Conservation (phyloP, 768 basidiomycete genomes). For the Leccinum sublutescens region DNA sequence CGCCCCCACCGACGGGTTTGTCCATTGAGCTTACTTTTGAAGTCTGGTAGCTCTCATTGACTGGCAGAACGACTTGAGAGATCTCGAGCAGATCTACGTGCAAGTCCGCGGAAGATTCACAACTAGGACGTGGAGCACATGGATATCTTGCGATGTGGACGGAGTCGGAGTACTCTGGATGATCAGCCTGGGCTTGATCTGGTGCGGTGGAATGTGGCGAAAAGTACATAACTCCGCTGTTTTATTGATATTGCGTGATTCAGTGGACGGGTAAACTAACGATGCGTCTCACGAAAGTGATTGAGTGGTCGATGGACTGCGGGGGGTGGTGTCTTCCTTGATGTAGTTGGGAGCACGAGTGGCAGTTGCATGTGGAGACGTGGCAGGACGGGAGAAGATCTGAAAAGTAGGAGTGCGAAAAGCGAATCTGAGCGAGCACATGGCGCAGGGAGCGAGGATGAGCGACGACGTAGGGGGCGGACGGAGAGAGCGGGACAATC, state of each 20-base stretch:
- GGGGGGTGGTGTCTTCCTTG: neutral
- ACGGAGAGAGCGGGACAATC: slow-evolving; percentile 11
- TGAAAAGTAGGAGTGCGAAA: slow-evolving; percentile 9
- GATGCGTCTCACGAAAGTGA: slow-evolving; percentile 4
- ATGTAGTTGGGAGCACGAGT: slow-evolving; percentile 1
- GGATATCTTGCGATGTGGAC: slow-evolving; percentile 32
- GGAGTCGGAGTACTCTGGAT: slow-evolving; percentile 29
- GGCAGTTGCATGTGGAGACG: slow-evolving; percentile 16
- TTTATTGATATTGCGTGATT: slow-evolving; percentile 17
- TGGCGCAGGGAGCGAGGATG: slow-evolving; percentile 24
- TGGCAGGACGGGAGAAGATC: slow-evolving; percentile 28
- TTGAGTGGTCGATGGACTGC: slow-evolving; percentile 4
- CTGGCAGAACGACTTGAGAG: slow-evolving; percentile 18
- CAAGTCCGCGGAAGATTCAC: slow-evolving; percentile 35
- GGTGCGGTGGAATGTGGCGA: slow-evolving; percentile 22
- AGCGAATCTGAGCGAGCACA: slow-evolving; percentile 32
- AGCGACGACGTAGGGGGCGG: slow-evolving; percentile 6
- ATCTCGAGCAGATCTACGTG: slow-evolving; percentile 27
- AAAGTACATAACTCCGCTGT: slow-evolving; percentile 16
- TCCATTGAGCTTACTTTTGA: slow-evolving; percentile 21
- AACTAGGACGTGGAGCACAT: slow-evolving; percentile 25
- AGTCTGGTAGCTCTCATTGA: slow-evolving; percentile 16
- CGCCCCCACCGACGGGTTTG: slow-evolving; percentile 5
- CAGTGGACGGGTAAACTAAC: neutral
- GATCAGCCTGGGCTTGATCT: slow-evolving; percentile 27